These are phyloP conservation scores for Allium cepa DNA, from an alignment of 106 monocot species.

Conservation along the genomic window DNA sequence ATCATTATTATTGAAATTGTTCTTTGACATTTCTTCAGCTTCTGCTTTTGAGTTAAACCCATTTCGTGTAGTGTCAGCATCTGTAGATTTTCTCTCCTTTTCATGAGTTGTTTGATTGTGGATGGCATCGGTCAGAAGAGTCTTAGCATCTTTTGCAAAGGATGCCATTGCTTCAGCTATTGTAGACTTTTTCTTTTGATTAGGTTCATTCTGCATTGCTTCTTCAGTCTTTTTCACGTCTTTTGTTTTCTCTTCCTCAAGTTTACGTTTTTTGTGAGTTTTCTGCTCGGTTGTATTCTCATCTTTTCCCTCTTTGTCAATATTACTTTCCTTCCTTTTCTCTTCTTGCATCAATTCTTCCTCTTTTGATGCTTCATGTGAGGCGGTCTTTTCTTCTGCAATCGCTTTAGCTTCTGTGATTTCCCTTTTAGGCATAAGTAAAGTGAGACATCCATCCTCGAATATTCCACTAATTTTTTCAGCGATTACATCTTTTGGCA, in stretches of 20 bases:
- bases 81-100: not conserved
- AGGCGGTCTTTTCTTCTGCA: not conserved
- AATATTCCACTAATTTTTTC: constrained; percentile 16
- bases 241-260: not conserved
- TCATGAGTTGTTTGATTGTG: not conserved
- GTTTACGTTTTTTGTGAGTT: too few species aligned
- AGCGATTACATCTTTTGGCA: constrained; percentile 8
- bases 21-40: not conserved
- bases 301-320: not conserved
- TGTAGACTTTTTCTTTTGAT: not conserved
- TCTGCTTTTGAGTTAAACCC: not conserved
- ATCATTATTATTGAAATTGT: not conserved
- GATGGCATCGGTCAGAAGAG: not conserved
- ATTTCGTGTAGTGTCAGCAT: not conserved
- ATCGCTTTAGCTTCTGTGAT: not conserved
- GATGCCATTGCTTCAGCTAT: not conserved
- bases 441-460: constrained; percentile 9
- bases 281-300: not conserved
- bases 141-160: too few species aligned
- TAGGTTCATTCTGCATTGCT: not conserved
- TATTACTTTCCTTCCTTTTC: not conserved
- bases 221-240: not conserved
- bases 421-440: constrained; percentile 10
- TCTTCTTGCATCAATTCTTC: not conserved
- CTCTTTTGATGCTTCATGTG: not conserved